These are phyloP conservation scores for Pochonia chlamydosporia DNA, from an alignment of 2,329 filamentous ascomycete species.

Conservation along the genomic window DNA sequence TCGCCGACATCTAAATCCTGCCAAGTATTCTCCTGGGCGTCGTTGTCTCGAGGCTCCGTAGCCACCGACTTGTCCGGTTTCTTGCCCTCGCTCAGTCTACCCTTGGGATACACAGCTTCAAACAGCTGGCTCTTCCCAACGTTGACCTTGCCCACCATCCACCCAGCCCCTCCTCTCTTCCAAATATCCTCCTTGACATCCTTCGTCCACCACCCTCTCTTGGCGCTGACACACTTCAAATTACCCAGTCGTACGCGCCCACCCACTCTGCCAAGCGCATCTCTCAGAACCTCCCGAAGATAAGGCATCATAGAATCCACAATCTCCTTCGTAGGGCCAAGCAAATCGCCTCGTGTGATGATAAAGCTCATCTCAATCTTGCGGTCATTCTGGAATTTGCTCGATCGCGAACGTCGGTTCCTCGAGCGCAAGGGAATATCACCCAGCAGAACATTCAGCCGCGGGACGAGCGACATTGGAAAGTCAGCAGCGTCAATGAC, in stretches of 20 bases:
- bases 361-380: constrained; percentile 82
- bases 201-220: constrained; percentile 85
- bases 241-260: constrained; percentile 79
- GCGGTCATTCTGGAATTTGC: constrained; percentile 60
- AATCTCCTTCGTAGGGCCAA: constrained; percentile 77
- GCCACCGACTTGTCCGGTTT: constrained; percentile 10
- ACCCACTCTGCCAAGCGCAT: constrained; percentile 63
- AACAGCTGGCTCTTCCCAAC: constrained; percentile 95
- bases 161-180: constrained; percentile 76
- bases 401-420: constrained; percentile 69
- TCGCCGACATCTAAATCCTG: constrained; percentile 35
- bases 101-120: constrained; percentile 79
- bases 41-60: constrained; percentile 11
- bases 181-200: constrained; percentile 82
- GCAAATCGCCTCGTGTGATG: constrained; percentile 79
- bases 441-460: constrained; percentile 63
- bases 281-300: constrained; percentile 68
- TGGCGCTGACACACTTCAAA: constrained; percentile 78
- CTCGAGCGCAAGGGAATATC: constrained; percentile 69
- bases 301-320: constrained; percentile 86
- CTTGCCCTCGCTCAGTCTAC: constrained; percentile 38
- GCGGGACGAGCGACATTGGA: constrained; percentile 83
- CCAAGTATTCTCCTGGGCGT: constrained; percentile 8
- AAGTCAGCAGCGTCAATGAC: constrained; percentile 94
- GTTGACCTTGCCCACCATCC: constrained; percentile 98